Evolutionary conservation across 2,329 filamentous ascomycete species (phyloP), one percentile per base, ranked within the genome.

Genomic region (Colletotrichum phormii): DNA sequence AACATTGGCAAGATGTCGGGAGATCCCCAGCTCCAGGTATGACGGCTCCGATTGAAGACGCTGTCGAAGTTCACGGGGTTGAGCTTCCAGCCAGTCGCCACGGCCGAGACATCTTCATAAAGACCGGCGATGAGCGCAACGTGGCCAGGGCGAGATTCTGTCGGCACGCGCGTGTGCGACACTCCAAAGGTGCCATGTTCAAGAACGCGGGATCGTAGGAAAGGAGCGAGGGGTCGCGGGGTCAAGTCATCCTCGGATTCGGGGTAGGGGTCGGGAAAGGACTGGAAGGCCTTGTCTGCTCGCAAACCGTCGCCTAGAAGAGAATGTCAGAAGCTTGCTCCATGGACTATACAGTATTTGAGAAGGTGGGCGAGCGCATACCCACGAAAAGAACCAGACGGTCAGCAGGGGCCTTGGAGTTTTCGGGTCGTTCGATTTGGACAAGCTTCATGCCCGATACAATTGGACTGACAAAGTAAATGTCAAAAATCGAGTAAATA

Each of bases 1-100:
- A 99, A 99, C 97, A 99, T 99, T 67, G 94, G 94, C 76, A 99
- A 84, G 78, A 99, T 99, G 83, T 99, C 97, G 1, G 97, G 97
- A 79, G 95, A 98, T 2, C 97, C 97, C 97, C 97, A 99, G 82
- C 95, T 98, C 97, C 97, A 99, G 8, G 97, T 99, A 84, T 99
- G 97, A 58, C 93, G 89, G 80, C 96, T 98, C 75, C 94, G 91
- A 81, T 99, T 99, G 89, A 99, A 99, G 12, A 99, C 95, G 79
- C 96, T 98, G 84, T 99, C 97, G 79, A 99, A 99, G 80, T 98
- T 94, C 79, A 99, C 97, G 0, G 97, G 97, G 80, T 99, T 99
- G 77, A 98, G 86, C 84, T 99, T 98, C 97, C 97, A 99, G 18
- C 97, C 97, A 1, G 97, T 99, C 35, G 94, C 97, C 24, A 99